Evolutionary conservation across 805 yeast species (phyloP).

Genomic region (Kodamaea leandrae): DNA sequence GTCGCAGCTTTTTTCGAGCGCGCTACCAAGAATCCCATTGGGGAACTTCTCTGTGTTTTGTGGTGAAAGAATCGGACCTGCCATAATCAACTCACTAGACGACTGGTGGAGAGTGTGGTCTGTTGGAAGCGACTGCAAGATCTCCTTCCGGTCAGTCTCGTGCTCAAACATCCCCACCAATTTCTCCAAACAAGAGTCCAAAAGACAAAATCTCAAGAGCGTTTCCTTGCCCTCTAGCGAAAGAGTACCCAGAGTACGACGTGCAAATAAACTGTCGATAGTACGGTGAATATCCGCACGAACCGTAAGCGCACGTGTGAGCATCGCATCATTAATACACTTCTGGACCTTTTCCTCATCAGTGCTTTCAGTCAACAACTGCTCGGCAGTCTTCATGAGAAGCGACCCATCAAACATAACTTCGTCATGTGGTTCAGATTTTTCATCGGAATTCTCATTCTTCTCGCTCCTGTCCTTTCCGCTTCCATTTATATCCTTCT

Average conservation of each 20-base stretch:
- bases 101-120: conserved; percentile 41
- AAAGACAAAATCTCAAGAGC: conserved; percentile 49
- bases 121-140: conserved; percentile 16
- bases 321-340: conserved; percentile 48
- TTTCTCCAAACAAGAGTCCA: conserved; percentile 54
- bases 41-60: conserved; percentile 24
- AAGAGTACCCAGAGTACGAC: conserved; percentile 44
- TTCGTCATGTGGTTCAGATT: conserved; percentile 58
- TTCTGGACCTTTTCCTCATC: conserved; percentile 41
- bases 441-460: conserved; percentile 51
- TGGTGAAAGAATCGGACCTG: conserved; percentile 55
- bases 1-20: not conserved
- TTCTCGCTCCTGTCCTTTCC: not conserved
- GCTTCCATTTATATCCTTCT: too few relatives aligned
- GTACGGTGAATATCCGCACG: conserved; percentile 50
- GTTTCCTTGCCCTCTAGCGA: conserved; percentile 57
- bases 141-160: conserved; percentile 22
- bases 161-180: conserved; percentile 51
- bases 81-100: conserved; percentile 48
- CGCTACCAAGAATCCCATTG: conserved; percentile 8
- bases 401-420: conserved; percentile 73
- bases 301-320: conserved; percentile 49
- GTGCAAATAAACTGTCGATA: conserved; percentile 49
- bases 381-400: conserved; percentile 71
- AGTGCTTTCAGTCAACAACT: conserved; percentile 42